phyloP scores from a whole-genome alignment of 1,139 yeast genomes.

The Candida buenavistaensis region DNA sequence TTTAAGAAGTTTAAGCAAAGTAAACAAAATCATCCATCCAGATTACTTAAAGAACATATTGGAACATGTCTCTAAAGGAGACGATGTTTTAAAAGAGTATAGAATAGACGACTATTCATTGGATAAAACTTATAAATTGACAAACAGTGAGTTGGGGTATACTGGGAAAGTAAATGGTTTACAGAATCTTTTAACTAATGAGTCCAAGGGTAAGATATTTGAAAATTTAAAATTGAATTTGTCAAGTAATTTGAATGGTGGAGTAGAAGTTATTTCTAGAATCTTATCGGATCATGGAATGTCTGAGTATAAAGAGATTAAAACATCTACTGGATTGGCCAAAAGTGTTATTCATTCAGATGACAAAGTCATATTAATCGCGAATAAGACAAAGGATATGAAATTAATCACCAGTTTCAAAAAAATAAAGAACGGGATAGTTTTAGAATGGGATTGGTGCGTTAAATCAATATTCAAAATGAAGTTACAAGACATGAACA shows the following conservation, averaged over 20 bases:
- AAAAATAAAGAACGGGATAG: constrained; percentile 22
- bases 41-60: constrained; percentile 45
- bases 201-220: constrained; percentile 42
- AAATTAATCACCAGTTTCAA: constrained; percentile 44
- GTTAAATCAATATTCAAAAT: constrained; percentile 57
- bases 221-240: constrained; percentile 52
- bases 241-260: constrained; percentile 67
- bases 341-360: constrained; percentile 14
- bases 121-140: constrained; percentile 32
- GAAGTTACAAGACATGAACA: constrained; percentile 28
- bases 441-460: constrained; percentile 72
- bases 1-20: constrained; percentile 45
- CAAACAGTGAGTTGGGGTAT: constrained; percentile 36
- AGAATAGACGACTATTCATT: constrained; percentile 34
- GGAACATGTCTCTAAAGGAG: constrained; percentile 13
- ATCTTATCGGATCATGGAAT: constrained; percentile 70
- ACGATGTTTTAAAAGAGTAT: constrained; percentile 18
- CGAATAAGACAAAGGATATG: constrained; percentile 44
- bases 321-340: constrained; percentile 15
- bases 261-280: constrained; percentile 56
- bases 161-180: constrained; percentile 20
- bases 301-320: constrained; percentile 34
- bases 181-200: constrained; percentile 20
- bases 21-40: constrained; percentile 46
- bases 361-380: constrained; percentile 29